phyloP scores from a whole-genome alignment of 2,329 filamentous ascomycete species.

The Verticillium longisporum region DNA sequence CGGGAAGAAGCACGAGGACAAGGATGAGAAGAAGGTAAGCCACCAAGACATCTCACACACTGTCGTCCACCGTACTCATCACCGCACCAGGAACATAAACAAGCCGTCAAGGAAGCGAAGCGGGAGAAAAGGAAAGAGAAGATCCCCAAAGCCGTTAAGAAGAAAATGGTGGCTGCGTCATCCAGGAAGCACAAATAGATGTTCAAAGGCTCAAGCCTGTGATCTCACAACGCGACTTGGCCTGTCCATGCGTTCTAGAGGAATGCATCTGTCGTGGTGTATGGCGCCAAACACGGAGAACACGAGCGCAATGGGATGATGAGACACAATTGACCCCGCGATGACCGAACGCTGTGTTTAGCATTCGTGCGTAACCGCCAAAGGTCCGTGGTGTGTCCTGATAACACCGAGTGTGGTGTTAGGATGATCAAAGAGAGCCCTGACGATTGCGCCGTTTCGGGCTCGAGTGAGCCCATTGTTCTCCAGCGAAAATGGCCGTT shows the following conservation, averaged over 20 bases:
- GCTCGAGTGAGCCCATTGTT: not conserved
- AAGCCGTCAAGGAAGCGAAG: conserved; percentile 90
- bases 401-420: conserved; percentile 22
- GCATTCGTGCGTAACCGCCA: conserved; percentile 31
- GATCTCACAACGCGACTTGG: not conserved
- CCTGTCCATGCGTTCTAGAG: too few species aligned
- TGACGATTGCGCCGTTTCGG: conserved; percentile 31
- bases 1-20: conserved; percentile 83
- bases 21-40: conserved; percentile 73
- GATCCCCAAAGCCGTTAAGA: conserved; percentile 95
- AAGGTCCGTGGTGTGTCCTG: conserved; percentile 24
- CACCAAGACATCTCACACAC: not conserved
- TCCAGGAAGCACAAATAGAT: conserved; percentile 56
- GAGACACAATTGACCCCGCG: conserved; percentile 22
- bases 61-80: not conserved
- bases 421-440: conserved; percentile 58
- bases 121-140: conserved; percentile 89
- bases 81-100: conserved; percentile 59
- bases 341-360: conserved; percentile 12
- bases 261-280: too few species aligned
- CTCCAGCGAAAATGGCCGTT: too few species aligned
- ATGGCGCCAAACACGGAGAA: not conserved
- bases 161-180: conserved; percentile 64
- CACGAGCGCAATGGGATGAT: conserved; percentile 36
- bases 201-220: not conserved